phyloP scores from a whole-genome alignment of 208 protist genomes.

The Lotmaria passim region DNA sequence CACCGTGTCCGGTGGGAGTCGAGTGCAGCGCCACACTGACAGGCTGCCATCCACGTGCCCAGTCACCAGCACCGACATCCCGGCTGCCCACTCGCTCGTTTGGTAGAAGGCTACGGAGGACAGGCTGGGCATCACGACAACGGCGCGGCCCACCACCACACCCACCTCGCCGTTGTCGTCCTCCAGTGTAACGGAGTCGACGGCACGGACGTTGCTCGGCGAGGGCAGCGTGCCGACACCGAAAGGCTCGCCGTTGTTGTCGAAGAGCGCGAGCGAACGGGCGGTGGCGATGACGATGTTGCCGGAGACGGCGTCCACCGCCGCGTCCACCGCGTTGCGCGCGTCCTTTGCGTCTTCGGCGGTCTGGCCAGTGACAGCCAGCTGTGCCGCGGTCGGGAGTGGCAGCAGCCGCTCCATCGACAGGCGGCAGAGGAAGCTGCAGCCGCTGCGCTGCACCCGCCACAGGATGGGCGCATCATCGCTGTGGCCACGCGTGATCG shows the following conservation, averaged over 20 bases:
- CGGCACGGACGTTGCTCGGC: slow-evolving; percentile 7
- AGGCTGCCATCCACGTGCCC: slow-evolving; percentile 85
- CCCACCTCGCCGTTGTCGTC: slow-evolving; percentile 66
- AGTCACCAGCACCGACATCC: slow-evolving; percentile 71
- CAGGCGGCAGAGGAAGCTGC: slow-evolving; percentile 49
- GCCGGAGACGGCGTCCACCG: slow-evolving; percentile 43
- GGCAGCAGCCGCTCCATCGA: slow-evolving; percentile 36
- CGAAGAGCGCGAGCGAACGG: slow-evolving; percentile 76
- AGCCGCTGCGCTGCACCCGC: slow-evolving; percentile 67
- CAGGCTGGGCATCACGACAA: slow-evolving; percentile 46
- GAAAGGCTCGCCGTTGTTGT: slow-evolving; percentile 71
- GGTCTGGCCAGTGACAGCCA: neutral
- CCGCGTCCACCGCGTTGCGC: slow-evolving; percentile 47
- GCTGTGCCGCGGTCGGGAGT: neutral
- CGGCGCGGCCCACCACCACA: slow-evolving; percentile 42
- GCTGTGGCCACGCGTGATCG: slow-evolving; percentile 48
- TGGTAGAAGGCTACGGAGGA: slow-evolving; percentile 64
- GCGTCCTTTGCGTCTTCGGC: slow-evolving; percentile 13
- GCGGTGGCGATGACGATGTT: slow-evolving; percentile 63
- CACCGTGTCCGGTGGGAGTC: slow-evolving; percentile 72
- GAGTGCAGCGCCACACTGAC: slow-evolving; percentile 73
- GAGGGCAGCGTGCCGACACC: slow-evolving; percentile 55
- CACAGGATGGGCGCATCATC: slow-evolving; percentile 75
- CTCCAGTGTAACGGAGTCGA: slow-evolving; percentile 41
- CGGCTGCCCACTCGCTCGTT: slow-evolving; percentile 77